A percentile compares a stretch with the other conserved stretches of the same genome.
Evolutionary conservation across 768 basidiomycete species (phyloP).

Genomic region (Lactarius indigo): DNA sequence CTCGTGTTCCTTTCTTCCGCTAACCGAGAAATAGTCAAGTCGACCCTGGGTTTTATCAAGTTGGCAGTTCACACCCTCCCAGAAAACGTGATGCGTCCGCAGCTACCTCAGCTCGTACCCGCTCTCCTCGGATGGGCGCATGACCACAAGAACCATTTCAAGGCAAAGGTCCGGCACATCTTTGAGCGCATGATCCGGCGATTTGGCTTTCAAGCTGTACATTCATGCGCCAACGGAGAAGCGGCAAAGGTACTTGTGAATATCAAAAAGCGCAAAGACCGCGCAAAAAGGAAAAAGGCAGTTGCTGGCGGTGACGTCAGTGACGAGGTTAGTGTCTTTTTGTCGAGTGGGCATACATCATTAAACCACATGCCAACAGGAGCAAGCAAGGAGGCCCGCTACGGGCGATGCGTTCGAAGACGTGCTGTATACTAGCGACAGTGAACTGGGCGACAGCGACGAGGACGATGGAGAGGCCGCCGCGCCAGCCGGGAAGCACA

Average conservation of each 20-base stretch:
- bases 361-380: constrained; percentile 27
- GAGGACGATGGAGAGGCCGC: constrained; percentile 43
- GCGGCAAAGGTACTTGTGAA: constrained; percentile 86
- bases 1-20: constrained; percentile 89
- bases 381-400: constrained; percentile 42
- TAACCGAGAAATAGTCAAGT: constrained; percentile 98
- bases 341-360: neutral
- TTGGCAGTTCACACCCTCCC: constrained; percentile 87
- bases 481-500: constrained; percentile 40
- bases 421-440: constrained; percentile 94
- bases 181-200: constrained; percentile 93
- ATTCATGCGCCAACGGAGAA: constrained; percentile 67
- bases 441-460: constrained; percentile 75
- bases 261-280: constrained; percentile 93
- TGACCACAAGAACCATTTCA: constrained; percentile 99
- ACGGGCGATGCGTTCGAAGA: constrained; percentile 93
- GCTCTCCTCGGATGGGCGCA: constrained; percentile 89
- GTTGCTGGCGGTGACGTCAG: constrained; percentile 51
- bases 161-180: constrained; percentile 92
- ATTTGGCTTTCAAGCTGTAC: constrained; percentile 84
- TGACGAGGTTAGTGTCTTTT: constrained; percentile 46
- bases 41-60: constrained; percentile 91
- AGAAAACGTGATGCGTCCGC: constrained; percentile 63
- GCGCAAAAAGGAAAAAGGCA: constrained; percentile 85
- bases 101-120: constrained; percentile 75